Conservation (phyloP, 2,329 filamentous ascomycete species). For the Colletotrichum higginsianum region DNA sequence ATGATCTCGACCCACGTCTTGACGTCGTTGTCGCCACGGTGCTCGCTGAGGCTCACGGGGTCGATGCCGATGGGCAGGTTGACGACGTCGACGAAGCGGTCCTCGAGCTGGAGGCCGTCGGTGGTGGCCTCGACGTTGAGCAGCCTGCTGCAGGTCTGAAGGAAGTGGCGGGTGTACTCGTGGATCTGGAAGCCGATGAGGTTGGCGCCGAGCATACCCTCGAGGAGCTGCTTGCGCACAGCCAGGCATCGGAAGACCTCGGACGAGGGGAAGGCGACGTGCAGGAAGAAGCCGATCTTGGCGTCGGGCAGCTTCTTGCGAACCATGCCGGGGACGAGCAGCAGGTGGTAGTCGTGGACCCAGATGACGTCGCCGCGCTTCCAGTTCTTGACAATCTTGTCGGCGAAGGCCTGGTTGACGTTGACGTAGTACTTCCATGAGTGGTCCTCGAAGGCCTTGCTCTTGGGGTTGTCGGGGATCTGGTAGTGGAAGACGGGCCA, state of each 20-base stretch:
- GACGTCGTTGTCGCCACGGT: conserved; percentile 81
- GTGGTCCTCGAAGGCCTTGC: conserved; percentile 97
- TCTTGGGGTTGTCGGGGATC: conserved; percentile 97
- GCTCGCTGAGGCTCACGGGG: conserved; percentile 79
- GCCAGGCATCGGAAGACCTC: conserved; percentile 96
- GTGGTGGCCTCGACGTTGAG: conserved; percentile 91
- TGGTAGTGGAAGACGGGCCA: conserved; percentile 99
- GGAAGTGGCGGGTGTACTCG: conserved; percentile 93
- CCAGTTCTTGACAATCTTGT: conserved; percentile 91
- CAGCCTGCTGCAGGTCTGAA: conserved; percentile 94
- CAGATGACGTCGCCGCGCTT: conserved; percentile 94
- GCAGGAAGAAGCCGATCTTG: conserved; percentile 95
- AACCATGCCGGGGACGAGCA: conserved; percentile 90
- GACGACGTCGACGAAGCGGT: conserved; percentile 92
- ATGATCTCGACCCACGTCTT: conserved; percentile 84
- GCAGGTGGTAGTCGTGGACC: conserved; percentile 95
- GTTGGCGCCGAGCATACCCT: conserved; percentile 94
- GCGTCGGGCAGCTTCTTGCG: conserved; percentile 92
- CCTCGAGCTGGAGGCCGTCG: conserved; percentile 90
- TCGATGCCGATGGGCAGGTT: conserved; percentile 93
- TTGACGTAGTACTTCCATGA: conserved; percentile 96
- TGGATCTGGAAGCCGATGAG: conserved; percentile 93
- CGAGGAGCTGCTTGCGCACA: conserved; percentile 86
- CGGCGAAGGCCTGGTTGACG: conserved; percentile 93
- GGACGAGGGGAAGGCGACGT: conserved; percentile 95